Conservation (phyloP, 2,329 filamentous ascomycete species). For the Fusarium albosuccineum region DNA sequence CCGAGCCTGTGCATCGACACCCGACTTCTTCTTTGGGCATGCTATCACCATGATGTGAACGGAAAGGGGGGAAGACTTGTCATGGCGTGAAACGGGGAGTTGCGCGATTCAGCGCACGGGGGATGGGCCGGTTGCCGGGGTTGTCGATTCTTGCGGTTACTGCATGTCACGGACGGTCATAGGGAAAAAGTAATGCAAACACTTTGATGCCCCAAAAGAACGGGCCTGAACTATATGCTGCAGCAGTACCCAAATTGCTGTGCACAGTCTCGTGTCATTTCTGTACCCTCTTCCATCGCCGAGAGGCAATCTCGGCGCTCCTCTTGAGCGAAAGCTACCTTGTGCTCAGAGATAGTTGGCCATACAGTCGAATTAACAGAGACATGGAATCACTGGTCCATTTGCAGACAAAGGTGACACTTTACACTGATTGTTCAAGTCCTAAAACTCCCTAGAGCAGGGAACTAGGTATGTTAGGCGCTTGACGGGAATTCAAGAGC, state of each 20-base stretch:
- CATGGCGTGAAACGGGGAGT: constrained; percentile 43
- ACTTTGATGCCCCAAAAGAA: constrained; percentile 51
- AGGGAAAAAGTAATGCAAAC: constrained; percentile 61
- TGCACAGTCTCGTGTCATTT: constrained; percentile 10
- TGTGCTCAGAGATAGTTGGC: too few relatives aligned
- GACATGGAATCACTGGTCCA: not conserved
- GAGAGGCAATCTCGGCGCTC: too few relatives aligned
- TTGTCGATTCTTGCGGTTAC: constrained; percentile 56
- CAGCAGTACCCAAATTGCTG: not conserved
- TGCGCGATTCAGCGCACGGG: constrained; percentile 43
- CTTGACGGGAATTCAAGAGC: constrained; percentile 17
- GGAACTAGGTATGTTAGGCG: constrained; percentile 4
- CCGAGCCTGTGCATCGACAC: constrained; percentile 46
- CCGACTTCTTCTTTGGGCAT: constrained; percentile 45
- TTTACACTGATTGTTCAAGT: constrained; percentile 18
- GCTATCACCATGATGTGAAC: constrained; percentile 47
- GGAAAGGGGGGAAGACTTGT: constrained; percentile 36
- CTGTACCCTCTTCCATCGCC: too few relatives aligned
- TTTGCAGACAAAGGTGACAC: not conserved
- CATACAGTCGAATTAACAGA: not conserved
- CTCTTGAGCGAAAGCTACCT: too few relatives aligned
- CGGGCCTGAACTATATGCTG: constrained; percentile 37
- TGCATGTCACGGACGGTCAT: constrained; percentile 63
- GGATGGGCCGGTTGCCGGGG: constrained; percentile 52
- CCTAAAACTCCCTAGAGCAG: constrained; percentile 9